A percentile compares a stretch with the other conserved stretches of the same genome.
Conservation (phyloP, 1,284 basidiomycete species). For the Rhodotorula sp. region DNA sequence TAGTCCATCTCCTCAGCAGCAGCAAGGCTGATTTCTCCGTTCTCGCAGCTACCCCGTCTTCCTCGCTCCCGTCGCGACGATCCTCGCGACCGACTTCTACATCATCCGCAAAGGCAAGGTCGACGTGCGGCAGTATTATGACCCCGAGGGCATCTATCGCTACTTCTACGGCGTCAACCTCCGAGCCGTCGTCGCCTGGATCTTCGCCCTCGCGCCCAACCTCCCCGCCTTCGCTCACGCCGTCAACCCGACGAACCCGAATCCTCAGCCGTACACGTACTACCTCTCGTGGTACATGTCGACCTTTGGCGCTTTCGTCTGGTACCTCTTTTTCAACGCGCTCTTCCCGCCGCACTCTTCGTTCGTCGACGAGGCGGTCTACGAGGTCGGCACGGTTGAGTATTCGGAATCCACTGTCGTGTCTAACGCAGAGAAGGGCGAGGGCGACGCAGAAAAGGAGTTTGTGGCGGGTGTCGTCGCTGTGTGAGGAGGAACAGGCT, state of each 20-base stretch:
- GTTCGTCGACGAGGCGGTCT: conserved; percentile 19
- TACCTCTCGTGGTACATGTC: conserved; percentile 14
- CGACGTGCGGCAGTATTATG: conserved; percentile 23
- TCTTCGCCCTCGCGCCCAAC: conserved; percentile 63
- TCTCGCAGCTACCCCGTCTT: conserved; percentile 44
- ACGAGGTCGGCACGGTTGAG: conserved; percentile 18
- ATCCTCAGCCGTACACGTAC: conserved; percentile 16
- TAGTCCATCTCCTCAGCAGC: not conserved
- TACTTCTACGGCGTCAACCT: conserved; percentile 56
- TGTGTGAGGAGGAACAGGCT: not conserved
- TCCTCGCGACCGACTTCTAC: conserved; percentile 19
- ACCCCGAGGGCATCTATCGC: conserved; percentile 11
- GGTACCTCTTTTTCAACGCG: conserved; percentile 9
- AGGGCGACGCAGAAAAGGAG: not conserved
- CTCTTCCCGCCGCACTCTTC: conserved; percentile 17
- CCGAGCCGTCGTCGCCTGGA: conserved; percentile 64
- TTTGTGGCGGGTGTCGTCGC: not conserved
- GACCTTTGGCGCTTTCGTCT: not conserved
- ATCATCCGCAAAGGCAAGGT: conserved; percentile 10
- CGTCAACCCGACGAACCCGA: conserved; percentile 56
- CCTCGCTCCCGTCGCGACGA: conserved; percentile 20
- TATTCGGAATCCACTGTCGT: not conserved
- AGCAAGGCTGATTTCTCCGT: not conserved
- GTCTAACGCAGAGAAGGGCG: conserved; percentile 2
- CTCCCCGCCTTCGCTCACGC: conserved; percentile 67